Conservation (phyloP, 192 early-diverging fungal genomes). For the Podila horticola region DNA sequence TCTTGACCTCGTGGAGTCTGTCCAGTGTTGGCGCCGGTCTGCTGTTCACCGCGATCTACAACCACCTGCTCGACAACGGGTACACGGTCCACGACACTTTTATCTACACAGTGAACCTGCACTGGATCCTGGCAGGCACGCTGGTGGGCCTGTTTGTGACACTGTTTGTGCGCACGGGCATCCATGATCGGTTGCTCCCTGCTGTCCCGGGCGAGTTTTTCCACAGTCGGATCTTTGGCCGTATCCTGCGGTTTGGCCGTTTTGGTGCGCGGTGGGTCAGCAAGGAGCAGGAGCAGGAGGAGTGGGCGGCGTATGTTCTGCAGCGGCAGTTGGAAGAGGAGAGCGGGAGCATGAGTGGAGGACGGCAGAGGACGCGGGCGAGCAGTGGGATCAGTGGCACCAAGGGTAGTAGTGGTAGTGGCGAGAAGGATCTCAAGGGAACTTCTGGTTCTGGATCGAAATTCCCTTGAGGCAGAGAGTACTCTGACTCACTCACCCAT, state of each 20-base stretch:
- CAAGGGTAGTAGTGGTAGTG: not conserved
- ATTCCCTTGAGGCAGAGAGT: too few species aligned
- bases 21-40: conserved; percentile 81
- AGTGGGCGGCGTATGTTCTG: conserved; percentile 33
- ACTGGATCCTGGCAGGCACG: conserved; percentile 75
- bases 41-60: conserved; percentile 71
- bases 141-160: conserved; percentile 65
- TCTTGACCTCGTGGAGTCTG: conserved; percentile 80
- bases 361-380: not conserved
- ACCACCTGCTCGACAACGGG: conserved; percentile 51
- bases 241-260: conserved; percentile 62
- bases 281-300: conserved; percentile 25
- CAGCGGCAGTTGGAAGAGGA: conserved; percentile 41
- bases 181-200: conserved; percentile 75
- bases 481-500: too few species aligned
- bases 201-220: conserved; percentile 68
- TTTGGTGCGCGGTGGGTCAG: conserved; percentile 38
- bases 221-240: conserved; percentile 64
- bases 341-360: not conserved
- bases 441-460: too few species aligned
- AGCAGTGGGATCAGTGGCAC: not conserved
- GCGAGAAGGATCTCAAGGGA: not conserved
- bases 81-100: conserved; percentile 63
- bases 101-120: conserved; percentile 70
- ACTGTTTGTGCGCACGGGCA: conserved; percentile 67